phyloP scores from a whole-genome alignment of 441 rosid genomes.

The Brassica hybrid region DNA sequence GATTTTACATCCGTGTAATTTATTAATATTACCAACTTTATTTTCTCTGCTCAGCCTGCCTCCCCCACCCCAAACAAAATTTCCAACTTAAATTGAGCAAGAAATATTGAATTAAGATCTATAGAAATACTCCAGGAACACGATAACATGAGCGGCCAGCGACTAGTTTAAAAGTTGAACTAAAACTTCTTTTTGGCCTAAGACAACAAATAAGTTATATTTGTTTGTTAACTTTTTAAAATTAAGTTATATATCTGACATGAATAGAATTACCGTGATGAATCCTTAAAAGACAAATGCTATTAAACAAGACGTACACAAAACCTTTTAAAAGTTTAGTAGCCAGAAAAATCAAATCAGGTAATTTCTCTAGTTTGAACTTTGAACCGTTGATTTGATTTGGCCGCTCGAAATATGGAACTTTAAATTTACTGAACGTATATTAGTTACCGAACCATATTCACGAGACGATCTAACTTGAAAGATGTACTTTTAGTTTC shows the following conservation, averaged over 20 bases:
- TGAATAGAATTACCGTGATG: no score
- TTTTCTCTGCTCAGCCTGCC: no score
- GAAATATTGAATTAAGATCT: neutral
- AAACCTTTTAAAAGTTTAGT: neutral
- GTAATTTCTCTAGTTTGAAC: neutral
- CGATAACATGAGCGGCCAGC: no score
- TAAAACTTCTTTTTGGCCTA: no score
- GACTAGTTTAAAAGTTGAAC: no score
- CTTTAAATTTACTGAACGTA: neutral
- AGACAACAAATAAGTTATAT: no score
- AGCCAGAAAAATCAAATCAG: neutral
- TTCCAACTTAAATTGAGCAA: neutral
- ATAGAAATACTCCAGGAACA: neutral
- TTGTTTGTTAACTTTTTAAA: no score
- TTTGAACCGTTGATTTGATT: neutral
- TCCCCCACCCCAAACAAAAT: no score
- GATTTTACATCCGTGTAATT: constrained; percentile 23
- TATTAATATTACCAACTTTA: neutral
- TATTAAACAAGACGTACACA: no score
- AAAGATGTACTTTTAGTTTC: neutral
- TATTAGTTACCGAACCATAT: neutral
- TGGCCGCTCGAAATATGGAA: neutral
- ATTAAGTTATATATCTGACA: no score
- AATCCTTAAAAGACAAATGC: no score
- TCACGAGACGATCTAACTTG: neutral